A percentile compares a stretch with the other conserved stretches of the same genome.
These are phyloP conservation scores for Saccharomycodes ludwigii DNA, from an alignment of 805 yeast genomes.

Conservation along the genomic window DNA sequence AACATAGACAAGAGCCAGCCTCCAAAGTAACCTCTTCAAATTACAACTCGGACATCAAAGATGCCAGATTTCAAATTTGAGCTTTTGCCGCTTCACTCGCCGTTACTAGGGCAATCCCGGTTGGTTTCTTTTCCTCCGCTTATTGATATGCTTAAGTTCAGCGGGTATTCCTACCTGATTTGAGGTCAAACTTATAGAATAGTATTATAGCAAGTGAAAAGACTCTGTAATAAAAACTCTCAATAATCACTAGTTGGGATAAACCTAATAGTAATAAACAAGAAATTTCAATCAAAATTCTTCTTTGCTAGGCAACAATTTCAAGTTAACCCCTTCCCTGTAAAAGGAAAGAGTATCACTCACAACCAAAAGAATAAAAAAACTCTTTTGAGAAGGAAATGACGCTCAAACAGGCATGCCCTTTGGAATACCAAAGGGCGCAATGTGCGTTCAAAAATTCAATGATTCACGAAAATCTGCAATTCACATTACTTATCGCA, in stretches of 20 bases:
- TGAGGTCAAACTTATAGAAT: slow-evolving; percentile 26
- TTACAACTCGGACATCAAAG: slow-evolving; percentile 28
- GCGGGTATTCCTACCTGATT: slow-evolving; percentile 30
- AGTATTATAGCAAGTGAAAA: no score
- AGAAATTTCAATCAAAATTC: no score
- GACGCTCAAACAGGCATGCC: slow-evolving; percentile 32
- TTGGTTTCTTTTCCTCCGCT: slow-evolving; percentile 36
- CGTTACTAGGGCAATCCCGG: slow-evolving; percentile 34
- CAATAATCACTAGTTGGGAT: no score
- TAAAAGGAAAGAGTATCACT: slow-evolving; percentile 22
- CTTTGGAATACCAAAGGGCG: slow-evolving; percentile 29
- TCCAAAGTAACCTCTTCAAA: slow-evolving; percentile 26
- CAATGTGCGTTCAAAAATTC: slow-evolving; percentile 36
- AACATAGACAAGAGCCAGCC: slow-evolving; percentile 25
- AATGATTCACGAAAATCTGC: slow-evolving; percentile 29
- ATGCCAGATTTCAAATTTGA: slow-evolving; percentile 31
- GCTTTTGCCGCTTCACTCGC: slow-evolving; percentile 30
- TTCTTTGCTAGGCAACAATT: no score
- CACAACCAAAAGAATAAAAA: slow-evolving; percentile 25
- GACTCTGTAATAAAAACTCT: no score
- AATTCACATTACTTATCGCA: slow-evolving; percentile 31
- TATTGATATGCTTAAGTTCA: slow-evolving; percentile 34
- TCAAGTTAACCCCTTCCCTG: slow-evolving; percentile 23
- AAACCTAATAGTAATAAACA: no score
- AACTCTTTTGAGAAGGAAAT: slow-evolving; percentile 23